A percentile compares a stretch with the other conserved stretches of the same genome.
Evolutionary conservation across 129 eudicot species (phyloP).

Genomic region (carrot (Daucus carota)): DH1_v3.0 NC_030381.2:4973001-4973500

Average conservation of each 20-base stretch:
- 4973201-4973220: slow-evolving; percentile 66
- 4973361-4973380: slow-evolving; percentile 87
- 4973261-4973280: slow-evolving; percentile 94
- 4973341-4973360: slow-evolving; percentile 81
- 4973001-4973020: slow-evolving; percentile 58
- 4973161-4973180: slow-evolving; percentile 82
- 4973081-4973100: slow-evolving; percentile 33
- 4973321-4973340: slow-evolving; percentile 78
- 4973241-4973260: slow-evolving; percentile 83
- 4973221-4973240: slow-evolving; percentile 66
- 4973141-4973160: slow-evolving; percentile 63
- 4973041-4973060: slow-evolving; percentile 60
- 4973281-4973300: slow-evolving; percentile 91
- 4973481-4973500: slow-evolving; percentile 88
- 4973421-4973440: slow-evolving; percentile 89
- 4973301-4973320: slow-evolving; percentile 81
- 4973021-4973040: slow-evolving; percentile 28
- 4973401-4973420: slow-evolving; percentile 89
- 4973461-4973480: slow-evolving; percentile 94
- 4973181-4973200: slow-evolving; percentile 98
- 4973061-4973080: slow-evolving; percentile 55
- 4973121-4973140: slow-evolving; percentile 35
- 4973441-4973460: slow-evolving; percentile 92
- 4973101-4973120: slow-evolving; percentile 25
- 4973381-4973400: slow-evolving; percentile 81